phyloP scores from a whole-genome alignment of 1,284 basidiomycete genomes.

The Pseudozyma sp. region DNA sequence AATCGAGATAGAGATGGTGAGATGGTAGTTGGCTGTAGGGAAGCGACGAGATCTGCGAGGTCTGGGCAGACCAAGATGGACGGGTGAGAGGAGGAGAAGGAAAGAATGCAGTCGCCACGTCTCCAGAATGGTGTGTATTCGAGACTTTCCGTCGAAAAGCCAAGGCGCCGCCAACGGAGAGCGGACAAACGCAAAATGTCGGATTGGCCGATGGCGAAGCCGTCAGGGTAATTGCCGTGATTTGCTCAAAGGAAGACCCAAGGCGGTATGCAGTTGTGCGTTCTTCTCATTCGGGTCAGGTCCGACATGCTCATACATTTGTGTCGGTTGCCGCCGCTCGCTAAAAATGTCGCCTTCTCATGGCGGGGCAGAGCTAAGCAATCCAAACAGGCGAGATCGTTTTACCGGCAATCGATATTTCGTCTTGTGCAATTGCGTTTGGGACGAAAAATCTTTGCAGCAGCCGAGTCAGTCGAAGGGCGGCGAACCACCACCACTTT shows the following conservation, averaged over 20 bases:
- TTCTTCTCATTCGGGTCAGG: constrained; percentile 1
- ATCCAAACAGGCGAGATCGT: no score
- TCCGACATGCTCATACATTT: background rate
- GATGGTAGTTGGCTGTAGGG: background rate
- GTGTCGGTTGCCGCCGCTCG: background rate
- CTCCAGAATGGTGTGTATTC: no score
- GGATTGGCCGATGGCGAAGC: constrained; percentile 32
- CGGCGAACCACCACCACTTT: no score
- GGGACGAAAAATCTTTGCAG: background rate
- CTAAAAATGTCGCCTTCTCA: background rate
- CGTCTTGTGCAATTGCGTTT: no score
- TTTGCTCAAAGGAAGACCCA: background rate
- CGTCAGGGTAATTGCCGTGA: background rate
- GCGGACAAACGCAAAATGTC: constrained; percentile 23
- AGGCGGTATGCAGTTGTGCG: no score
- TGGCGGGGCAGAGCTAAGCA: background rate
- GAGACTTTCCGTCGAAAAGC: no score
- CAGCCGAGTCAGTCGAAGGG: background rate
- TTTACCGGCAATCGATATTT: background rate
- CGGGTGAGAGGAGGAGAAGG: background rate
- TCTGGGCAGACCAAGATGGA: constrained; percentile 5
- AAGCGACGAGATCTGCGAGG: no score
- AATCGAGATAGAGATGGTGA: background rate
- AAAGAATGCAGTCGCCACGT: background rate
- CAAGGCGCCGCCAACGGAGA: constrained; percentile 1